Evolutionary conservation across 257 asterid genomes (phyloP).

Genomic region (Capsicum chinense): DNA sequence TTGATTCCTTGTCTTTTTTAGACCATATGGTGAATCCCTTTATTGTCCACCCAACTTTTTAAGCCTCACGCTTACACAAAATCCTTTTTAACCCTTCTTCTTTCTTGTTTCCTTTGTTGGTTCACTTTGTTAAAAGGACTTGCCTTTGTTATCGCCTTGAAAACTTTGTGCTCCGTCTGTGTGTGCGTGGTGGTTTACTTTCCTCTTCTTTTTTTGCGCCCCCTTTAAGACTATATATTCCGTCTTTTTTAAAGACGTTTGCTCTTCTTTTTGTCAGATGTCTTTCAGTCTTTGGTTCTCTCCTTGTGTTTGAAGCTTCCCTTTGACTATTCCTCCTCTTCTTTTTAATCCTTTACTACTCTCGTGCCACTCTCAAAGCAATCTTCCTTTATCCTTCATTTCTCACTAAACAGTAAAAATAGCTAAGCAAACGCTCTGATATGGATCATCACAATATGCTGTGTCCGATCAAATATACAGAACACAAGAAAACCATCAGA

Average conservation of each 20-base stretch:
- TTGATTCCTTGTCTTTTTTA: conserved; percentile 20
- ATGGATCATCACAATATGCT: conserved; percentile 28
- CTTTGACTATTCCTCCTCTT: conserved; percentile 30
- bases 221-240: conserved; percentile 31
- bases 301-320: conserved; percentile 33
- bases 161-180: conserved; percentile 17
- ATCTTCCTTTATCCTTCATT: background rate
- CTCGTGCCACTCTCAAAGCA: conserved; percentile 9
- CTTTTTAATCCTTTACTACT: conserved; percentile 29
- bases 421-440: background rate
- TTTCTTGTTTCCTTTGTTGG: conserved; percentile 23
- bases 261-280: conserved; percentile 48
- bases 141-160: conserved; percentile 29
- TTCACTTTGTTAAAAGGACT: conserved; percentile 17
- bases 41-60: conserved; percentile 22
- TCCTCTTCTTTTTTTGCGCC: background rate
- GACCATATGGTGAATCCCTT: conserved; percentile 19
- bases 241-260: conserved; percentile 41
- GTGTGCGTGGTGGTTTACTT: conserved; percentile 5
- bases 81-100: conserved; percentile 21
- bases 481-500: conserved; percentile 27
- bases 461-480: conserved; percentile 36
- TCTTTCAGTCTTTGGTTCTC: conserved; percentile 34
- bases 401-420: background rate
- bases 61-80: conserved; percentile 29